Conservation (phyloP, 2,329 filamentous ascomycete species). For the Trichoderma endophyticum region DNA sequence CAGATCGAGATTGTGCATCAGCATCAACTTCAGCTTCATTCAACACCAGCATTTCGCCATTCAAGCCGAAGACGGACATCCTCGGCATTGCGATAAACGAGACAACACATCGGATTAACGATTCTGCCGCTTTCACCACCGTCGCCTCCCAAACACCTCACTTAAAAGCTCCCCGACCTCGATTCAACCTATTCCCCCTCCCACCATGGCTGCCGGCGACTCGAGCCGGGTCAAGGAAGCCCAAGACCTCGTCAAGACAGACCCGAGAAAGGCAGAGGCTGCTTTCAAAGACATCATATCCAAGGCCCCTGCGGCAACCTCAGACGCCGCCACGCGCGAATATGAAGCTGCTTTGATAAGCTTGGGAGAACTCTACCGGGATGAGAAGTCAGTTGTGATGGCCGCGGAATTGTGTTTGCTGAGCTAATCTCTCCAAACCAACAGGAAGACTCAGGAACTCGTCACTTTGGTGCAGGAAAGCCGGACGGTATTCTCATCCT, state of each 20-base stretch:
- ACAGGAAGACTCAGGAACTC: slow-evolving; percentile 75
- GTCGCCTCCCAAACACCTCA: neutral
- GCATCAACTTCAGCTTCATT: neutral
- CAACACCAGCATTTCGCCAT: neutral
- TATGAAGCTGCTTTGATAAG: slow-evolving; percentile 88
- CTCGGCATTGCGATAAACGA: neutral
- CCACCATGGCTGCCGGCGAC: slow-evolving; percentile 55
- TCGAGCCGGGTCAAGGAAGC: slow-evolving; percentile 78
- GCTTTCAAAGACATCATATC: slow-evolving; percentile 89
- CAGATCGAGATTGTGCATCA: slow-evolving; percentile 18
- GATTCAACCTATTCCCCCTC: neutral
- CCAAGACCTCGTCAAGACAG: slow-evolving; percentile 74
- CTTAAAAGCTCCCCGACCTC: neutral
- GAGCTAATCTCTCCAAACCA: slow-evolving; percentile 13
- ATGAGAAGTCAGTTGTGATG: slow-evolving; percentile 64
- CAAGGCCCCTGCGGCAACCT: slow-evolving; percentile 75
- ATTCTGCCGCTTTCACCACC: neutral
- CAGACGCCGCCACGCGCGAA: slow-evolving; percentile 81
- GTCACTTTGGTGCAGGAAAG: slow-evolving; percentile 88
- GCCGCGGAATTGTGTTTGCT: neutral
- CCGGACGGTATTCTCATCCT: slow-evolving; percentile 86
- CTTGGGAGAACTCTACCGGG: slow-evolving; percentile 87
- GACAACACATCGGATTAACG: neutral
- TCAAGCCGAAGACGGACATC: neutral
- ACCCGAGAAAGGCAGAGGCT: slow-evolving; percentile 79